phyloP scores from a whole-genome alignment of 805 yeast genomes.

The Vanderwaltozyma polyspora region DNA sequence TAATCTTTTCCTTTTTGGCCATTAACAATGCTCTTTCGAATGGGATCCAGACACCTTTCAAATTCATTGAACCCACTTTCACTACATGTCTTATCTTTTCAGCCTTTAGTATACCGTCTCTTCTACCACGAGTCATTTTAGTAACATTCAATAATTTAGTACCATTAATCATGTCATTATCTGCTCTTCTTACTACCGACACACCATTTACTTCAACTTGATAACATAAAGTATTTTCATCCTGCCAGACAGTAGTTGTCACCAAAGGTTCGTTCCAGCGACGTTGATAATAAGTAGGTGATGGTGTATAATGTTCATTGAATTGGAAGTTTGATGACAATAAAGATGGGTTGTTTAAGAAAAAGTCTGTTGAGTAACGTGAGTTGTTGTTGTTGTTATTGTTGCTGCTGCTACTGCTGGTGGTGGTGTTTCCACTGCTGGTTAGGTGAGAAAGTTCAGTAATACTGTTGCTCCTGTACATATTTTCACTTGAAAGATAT shows the following conservation, averaged over 20 bases:
- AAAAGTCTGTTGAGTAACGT: too few relatives aligned
- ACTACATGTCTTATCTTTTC: conserved; percentile 72
- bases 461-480: too few relatives aligned
- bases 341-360: too few relatives aligned
- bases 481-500: too few relatives aligned
- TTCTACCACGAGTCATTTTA: conserved; percentile 76
- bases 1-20: conserved; percentile 72
- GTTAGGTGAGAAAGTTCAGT: too few relatives aligned
- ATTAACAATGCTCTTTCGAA: conserved; percentile 71
- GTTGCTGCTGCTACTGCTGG: too few relatives aligned
- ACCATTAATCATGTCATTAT: conserved; percentile 77
- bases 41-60: conserved; percentile 87
- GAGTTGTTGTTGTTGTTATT: too few relatives aligned
- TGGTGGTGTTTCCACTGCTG: too few relatives aligned
- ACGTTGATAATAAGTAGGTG: too few relatives aligned
- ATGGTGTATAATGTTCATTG: too few relatives aligned
- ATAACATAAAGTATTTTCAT: conserved; percentile 72
- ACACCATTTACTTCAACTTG: conserved; percentile 78
- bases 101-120: conserved; percentile 73
- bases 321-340: too few relatives aligned
- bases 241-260: conserved; percentile 87
- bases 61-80: conserved; percentile 77
- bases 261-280: conserved; percentile 53
- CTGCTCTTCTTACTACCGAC: conserved; percentile 73
- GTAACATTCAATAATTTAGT: conserved; percentile 76